Conservation (phyloP, 345 rosid species). For the Brassica incana region DNA sequence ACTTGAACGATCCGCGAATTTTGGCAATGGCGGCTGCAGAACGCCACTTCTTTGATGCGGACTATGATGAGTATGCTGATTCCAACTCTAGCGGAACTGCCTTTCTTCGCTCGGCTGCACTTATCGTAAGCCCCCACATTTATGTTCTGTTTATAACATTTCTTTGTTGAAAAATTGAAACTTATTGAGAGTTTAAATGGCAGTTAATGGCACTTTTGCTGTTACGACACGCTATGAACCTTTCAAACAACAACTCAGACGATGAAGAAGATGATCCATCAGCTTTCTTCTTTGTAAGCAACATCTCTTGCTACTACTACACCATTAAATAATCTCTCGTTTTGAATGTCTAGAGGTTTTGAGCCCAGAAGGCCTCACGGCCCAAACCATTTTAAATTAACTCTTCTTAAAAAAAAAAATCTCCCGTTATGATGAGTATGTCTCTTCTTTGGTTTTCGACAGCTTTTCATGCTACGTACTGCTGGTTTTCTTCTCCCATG, state of each 20-base stretch:
- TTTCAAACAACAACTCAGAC: constrained; percentile 65
- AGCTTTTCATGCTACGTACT: constrained; percentile 96
- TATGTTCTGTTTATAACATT: not conserved
- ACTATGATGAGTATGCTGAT: constrained; percentile 84
- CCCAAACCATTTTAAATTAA: too few relatives aligned
- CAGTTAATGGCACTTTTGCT: constrained; percentile 95
- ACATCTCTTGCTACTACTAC: not conserved
- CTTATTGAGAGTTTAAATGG: constrained; percentile 25
- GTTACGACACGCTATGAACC: constrained; percentile 75
- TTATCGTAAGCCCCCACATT: constrained; percentile 57
- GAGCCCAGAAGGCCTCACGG: too few relatives aligned
- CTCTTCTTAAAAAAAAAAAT: too few relatives aligned
- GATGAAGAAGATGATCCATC: constrained; percentile 63
- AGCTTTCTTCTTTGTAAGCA: constrained; percentile 79
- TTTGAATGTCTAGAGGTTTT: too few relatives aligned
- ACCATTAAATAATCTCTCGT: too few relatives aligned
- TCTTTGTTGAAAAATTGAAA: not conserved
- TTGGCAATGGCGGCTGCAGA: constrained; percentile 92
- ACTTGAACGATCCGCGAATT: constrained; percentile 80
- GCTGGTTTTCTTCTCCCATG: constrained; percentile 96
- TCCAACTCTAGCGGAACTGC: constrained; percentile 86
- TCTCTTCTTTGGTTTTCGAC: constrained; percentile 21
- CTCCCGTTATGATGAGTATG: too few relatives aligned
- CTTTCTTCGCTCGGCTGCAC: constrained; percentile 93
- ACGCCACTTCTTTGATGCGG: constrained; percentile 79